phyloP scores from a whole-genome alignment of 2,329 filamentous ascomycete species.

The Verruconis gallopava region DNA sequence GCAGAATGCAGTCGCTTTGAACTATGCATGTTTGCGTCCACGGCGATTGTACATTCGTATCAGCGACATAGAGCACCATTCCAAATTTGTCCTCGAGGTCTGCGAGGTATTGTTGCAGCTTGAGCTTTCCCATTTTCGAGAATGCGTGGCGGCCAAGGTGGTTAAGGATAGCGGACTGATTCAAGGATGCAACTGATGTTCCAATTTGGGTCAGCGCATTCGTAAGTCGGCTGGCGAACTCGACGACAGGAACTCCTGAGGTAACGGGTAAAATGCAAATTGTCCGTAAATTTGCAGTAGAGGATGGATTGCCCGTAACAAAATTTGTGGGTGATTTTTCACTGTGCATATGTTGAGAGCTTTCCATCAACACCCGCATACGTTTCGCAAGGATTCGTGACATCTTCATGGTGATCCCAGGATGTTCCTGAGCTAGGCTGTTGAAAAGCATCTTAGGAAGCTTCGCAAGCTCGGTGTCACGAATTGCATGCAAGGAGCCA shows the following conservation, averaged over 20 bases:
- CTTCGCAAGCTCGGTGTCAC: conserved; percentile 90
- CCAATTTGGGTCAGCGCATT: conserved; percentile 83
- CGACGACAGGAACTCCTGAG: conserved; percentile 80
- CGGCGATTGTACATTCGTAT: conserved; percentile 91
- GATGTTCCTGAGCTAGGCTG: conserved; percentile 91
- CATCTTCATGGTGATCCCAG: conserved; percentile 96
- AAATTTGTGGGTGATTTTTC: conserved; percentile 48
- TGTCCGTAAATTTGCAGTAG: conserved; percentile 82
- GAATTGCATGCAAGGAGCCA: conserved; percentile 86
- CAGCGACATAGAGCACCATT: conserved; percentile 87
- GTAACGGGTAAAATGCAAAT: conserved; percentile 87
- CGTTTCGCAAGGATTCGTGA: conserved; percentile 95
- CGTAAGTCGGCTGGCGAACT: conserved; percentile 83
- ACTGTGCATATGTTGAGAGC: conserved; percentile 54
- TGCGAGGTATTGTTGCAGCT: conserved; percentile 87
- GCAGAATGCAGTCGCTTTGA: conserved; percentile 88
- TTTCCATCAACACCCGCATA: conserved; percentile 80
- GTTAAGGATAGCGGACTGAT: conserved; percentile 85
- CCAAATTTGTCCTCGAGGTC: conserved; percentile 96
- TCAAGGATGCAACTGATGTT: conserved; percentile 78
- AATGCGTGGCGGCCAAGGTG: conserved; percentile 94
- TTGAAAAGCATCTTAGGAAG: conserved; percentile 95
- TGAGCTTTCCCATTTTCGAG: conserved; percentile 92
- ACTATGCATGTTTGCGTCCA: conserved; percentile 98
- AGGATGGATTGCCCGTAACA: conserved; percentile 54